These are phyloP conservation scores for Chlorella sp. DNA, from an alignment of 139 green algal genomes.

Conservation along the genomic window DNA sequence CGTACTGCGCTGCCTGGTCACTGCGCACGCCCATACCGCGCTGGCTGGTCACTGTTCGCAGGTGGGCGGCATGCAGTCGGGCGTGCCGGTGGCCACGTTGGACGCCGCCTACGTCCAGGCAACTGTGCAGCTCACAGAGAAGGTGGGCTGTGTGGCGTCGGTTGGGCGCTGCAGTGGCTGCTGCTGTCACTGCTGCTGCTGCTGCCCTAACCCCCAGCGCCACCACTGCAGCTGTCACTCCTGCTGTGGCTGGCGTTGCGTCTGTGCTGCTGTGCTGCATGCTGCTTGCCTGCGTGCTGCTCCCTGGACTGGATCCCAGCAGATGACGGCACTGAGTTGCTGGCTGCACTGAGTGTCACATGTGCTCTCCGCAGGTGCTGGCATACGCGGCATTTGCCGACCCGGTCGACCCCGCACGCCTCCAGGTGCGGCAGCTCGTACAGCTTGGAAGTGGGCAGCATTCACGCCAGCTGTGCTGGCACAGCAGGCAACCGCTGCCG, in stretches of 20 bases:
- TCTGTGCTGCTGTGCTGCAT: too few relatives aligned
- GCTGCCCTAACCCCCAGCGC: background rate
- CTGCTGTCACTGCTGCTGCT: background rate
- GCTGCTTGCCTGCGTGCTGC: too few relatives aligned
- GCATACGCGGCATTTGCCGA: slow-evolving; percentile 13
- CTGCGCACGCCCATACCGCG: background rate
- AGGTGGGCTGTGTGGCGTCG: too few relatives aligned
- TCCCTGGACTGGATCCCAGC: too few relatives aligned
- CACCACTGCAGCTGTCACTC: too few relatives aligned
- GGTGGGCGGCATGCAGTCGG: background rate
- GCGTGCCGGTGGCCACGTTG: slow-evolving; percentile 27
- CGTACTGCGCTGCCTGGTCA: background rate
- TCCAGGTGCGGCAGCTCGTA: background rate
- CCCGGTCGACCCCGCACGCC: background rate
- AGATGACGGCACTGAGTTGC: too few relatives aligned
- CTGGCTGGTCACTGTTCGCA: too few relatives aligned
- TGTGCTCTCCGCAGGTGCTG: background rate
- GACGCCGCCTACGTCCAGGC: background rate
- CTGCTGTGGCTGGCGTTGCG: too few relatives aligned
- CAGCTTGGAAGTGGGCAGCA: background rate
- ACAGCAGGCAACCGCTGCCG: background rate
- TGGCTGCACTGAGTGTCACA: too few relatives aligned
- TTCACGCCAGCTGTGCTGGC: background rate
- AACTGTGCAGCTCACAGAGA: too few relatives aligned
- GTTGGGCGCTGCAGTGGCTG: background rate